These are phyloP conservation scores for Penicillium psychrofluorescens DNA, from an alignment of 495 filamentous ascomycete species.

Conservation along the genomic window DNA sequence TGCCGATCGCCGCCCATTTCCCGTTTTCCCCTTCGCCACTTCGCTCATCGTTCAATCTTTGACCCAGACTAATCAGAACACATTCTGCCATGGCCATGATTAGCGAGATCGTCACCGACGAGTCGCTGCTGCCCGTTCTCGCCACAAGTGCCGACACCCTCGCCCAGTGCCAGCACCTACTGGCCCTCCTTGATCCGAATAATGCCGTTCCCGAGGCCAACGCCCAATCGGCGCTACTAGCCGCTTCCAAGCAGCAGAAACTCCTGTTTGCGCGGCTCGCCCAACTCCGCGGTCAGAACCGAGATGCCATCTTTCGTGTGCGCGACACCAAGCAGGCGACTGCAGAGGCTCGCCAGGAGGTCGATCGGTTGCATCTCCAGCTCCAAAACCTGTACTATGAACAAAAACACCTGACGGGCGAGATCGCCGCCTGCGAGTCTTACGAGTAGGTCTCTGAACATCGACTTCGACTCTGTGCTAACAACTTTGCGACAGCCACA, in stretches of 20 bases:
- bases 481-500: conserved; percentile 52
- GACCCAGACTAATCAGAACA: not conserved
- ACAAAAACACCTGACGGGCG: conserved; percentile 79
- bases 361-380: conserved; percentile 84
- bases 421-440: conserved; percentile 83
- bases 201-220: conserved; percentile 25
- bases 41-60: not conserved
- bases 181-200: conserved; percentile 50
- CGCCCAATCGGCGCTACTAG: conserved; percentile 46
- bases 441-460: conserved; percentile 62
- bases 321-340: conserved; percentile 83
- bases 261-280: conserved; percentile 70
- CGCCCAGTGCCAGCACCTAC: conserved; percentile 64
- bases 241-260: conserved; percentile 72
- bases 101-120: conserved; percentile 61
- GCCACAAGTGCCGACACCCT: conserved; percentile 61
- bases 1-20: no score
- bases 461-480: no score
- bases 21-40: conserved; percentile 2
- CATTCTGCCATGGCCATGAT: conserved; percentile 33
- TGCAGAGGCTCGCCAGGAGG: conserved; percentile 79
- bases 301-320: conserved; percentile 69
- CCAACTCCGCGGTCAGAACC: conserved; percentile 74
- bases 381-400: conserved; percentile 97
- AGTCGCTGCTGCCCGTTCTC: conserved; percentile 62